These are phyloP conservation scores for Dissophora globulifera DNA, from an alignment of 192 early-diverging fungal species.

Conservation along the genomic window DNA sequence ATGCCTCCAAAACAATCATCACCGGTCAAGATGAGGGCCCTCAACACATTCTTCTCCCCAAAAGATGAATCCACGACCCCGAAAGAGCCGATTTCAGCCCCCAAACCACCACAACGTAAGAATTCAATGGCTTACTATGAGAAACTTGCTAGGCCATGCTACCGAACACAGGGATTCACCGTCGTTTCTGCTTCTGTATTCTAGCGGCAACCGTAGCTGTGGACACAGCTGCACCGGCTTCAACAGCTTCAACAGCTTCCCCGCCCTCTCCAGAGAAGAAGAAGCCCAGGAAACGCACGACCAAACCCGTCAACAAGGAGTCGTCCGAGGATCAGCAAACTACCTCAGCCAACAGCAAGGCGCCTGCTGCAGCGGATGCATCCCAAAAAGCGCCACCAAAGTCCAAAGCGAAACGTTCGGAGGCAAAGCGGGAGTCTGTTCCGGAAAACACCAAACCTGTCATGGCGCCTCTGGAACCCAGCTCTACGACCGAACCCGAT, in stretches of 20 bases:
- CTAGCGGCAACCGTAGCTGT: neutral
- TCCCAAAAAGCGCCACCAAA: constrained; percentile 1
- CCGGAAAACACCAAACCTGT: neutral
- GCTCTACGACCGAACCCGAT: neutral
- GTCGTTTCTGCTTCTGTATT: neutral
- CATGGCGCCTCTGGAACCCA: neutral
- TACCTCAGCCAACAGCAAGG: neutral
- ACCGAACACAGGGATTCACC: neutral
- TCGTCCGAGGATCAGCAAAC: constrained; percentile 1
- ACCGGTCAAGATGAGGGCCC: constrained; percentile 11
- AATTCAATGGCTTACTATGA: neutral
- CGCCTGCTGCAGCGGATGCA: neutral
- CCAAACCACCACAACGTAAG: neutral
- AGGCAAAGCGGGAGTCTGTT: neutral
- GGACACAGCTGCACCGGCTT: neutral
- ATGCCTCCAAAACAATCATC: constrained; percentile 39
- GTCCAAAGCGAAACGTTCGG: neutral
- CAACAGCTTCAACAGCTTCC: neutral
- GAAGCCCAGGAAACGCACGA: constrained; percentile 17
- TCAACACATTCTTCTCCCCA: constrained; percentile 24
- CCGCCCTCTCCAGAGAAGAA: neutral
- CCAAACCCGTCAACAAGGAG: constrained; percentile 12
- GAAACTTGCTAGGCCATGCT: too few relatives aligned
- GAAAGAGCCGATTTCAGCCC: neutral
- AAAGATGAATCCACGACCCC: neutral